These are phyloP conservation scores for Apiospora arundinis DNA, from an alignment of 2,329 filamentous ascomycete species.

Conservation along the genomic window DNA sequence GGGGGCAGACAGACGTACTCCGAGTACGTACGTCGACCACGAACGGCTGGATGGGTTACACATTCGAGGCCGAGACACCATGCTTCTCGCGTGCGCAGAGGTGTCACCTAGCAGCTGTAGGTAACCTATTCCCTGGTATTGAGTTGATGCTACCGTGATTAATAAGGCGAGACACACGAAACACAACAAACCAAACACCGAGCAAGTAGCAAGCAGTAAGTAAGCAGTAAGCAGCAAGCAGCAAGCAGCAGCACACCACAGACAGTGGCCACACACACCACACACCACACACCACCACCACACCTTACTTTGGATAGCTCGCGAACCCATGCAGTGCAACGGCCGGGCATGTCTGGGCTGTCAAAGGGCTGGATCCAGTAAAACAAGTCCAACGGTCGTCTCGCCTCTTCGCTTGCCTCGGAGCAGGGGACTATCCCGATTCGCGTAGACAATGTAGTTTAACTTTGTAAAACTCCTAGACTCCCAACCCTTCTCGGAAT, in stretches of 20 bases:
- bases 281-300: too few species aligned
- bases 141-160: constrained; percentile 12
- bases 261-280: not conserved
- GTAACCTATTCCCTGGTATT: not conserved
- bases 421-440: constrained; percentile 18
- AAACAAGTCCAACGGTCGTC: constrained; percentile 19
- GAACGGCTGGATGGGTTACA: not conserved
- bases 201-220: too few species aligned
- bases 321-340: constrained; percentile 21
- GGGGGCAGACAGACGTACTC: not conserved
- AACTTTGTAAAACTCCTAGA: not conserved
- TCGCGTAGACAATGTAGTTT: not conserved
- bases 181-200: not conserved
- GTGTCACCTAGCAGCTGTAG: not conserved
- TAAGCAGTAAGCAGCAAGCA: too few species aligned
- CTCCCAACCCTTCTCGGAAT: not conserved
- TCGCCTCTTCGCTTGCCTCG: constrained; percentile 16
- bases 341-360: constrained; percentile 19
- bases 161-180: constrained; percentile 17
- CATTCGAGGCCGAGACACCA: not conserved
- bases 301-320: not conserved
- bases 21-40: not conserved
- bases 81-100: not conserved
- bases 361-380: constrained; percentile 11
- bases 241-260: too few species aligned